Conservation (phyloP, 805 yeast genomes). For the Candida caryicola region DNA sequence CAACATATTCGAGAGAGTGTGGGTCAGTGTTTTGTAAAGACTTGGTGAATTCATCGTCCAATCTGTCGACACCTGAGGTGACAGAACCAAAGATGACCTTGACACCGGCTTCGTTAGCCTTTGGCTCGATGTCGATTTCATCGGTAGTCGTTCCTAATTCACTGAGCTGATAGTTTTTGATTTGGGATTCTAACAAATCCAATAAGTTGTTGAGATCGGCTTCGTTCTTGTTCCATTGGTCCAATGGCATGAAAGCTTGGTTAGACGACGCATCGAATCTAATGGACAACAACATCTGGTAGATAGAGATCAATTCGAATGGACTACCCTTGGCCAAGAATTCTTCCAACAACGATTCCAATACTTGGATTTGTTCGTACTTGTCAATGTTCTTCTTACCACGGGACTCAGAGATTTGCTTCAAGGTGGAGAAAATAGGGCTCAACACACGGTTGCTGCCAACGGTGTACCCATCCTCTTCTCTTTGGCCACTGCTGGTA, state of each 20-base stretch:
- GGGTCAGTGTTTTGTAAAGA: conserved; percentile 90
- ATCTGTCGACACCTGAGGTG: conserved; percentile 82
- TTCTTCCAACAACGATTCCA: conserved; percentile 58
- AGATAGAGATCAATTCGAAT: conserved; percentile 75
- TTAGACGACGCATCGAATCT: conserved; percentile 78
- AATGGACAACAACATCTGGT: conserved; percentile 79
- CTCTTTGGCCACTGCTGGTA: conserved; percentile 2
- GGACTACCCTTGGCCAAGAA: conserved; percentile 33
- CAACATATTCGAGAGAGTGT: conserved; percentile 90
- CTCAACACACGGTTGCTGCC: conserved; percentile 39
- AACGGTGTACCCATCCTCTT: conserved; percentile 33
- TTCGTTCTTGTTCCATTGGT: conserved; percentile 74
- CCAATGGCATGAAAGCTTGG: conserved; percentile 69
- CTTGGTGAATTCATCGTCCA: conserved; percentile 90
- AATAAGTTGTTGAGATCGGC: conserved; percentile 62
- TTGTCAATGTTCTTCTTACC: conserved; percentile 94
- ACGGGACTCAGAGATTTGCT: conserved; percentile 78
- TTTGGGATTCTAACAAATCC: conserved; percentile 62
- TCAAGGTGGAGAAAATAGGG: conserved; percentile 67
- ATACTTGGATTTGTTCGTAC: conserved; percentile 65
- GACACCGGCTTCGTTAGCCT: conserved; percentile 59
- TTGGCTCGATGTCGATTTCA: conserved; percentile 67
- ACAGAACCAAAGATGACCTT: conserved; percentile 79
- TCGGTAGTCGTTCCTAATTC: conserved; percentile 72
- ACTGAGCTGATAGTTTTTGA: conserved; percentile 57